Evolutionary conservation across 2,329 filamentous ascomycete species (phyloP), one percentile per base, ranked within the genome.

Genomic region (Dichotomopilus funicola): DNA sequence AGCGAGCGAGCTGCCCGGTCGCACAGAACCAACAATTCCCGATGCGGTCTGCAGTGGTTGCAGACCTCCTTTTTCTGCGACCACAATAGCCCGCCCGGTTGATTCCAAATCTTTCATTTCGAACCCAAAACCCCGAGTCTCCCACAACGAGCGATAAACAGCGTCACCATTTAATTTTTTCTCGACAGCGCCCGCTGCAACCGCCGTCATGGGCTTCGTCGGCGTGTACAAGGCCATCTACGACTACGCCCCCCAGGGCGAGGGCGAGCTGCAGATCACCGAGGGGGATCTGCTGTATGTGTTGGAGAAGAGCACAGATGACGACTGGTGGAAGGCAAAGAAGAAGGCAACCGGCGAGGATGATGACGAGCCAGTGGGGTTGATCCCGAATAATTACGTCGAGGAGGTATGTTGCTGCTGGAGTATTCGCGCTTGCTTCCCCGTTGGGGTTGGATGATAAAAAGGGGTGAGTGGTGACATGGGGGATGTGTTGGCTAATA

Each of bases 241-340:
- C 78, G 91, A 96, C 75, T 97, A 97, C 76, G 79, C 80, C 69
- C 90, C 92, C 60, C 90, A 95, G 72, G 85, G 84, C 64, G 87
- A 89, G 66, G 88, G 88, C 62, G 92, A 97, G 80, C 80, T 97
- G 59, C 80, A 86, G 61, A 88, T 97, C 65, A 77, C 75, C 54
- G 91, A 96, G 67, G 91, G 91, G 57, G 92, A 96, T 72, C 70
- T 96, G 60, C 82, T 97, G 57, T 96, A 91, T 72, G 79, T 96
- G 56, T 74, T 95, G 55, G 89, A 95, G 66, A 95, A 95, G 75
- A 87, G 83, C 61, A 70, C 74, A 50, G 85, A 88, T 37, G 80
- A 83, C 85, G 73, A 90, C 69, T 97, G 94, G 94, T 97, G 94
- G 94, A 94, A 86, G 71, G 90, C 88, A 48, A 96, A 95, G 78